Evolutionary conservation across 2,329 filamentous ascomycete species (phyloP), one percentile per base, ranked within the genome.

Genomic region (Dothistroma septosporum): DNA sequence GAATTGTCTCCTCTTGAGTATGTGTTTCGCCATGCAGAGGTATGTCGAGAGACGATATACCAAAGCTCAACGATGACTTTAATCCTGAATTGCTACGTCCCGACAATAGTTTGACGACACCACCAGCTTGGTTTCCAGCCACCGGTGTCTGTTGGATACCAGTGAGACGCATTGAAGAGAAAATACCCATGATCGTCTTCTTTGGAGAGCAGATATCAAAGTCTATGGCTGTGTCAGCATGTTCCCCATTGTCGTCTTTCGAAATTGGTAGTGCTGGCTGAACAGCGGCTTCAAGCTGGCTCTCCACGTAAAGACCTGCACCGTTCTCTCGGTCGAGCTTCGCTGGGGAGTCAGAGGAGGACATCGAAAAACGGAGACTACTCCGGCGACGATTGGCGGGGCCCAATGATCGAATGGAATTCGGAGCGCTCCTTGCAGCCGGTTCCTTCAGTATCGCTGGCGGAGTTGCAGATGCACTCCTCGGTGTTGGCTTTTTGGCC

Each of bases 361-460:
- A 62, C 24, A 63, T 66, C 1, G 66, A 66, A 41, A 63, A 70
- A 21, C 69, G 66, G 31, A 71, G 61, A 56, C 67, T 68, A 44
- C 66, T 70, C 57, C 66, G 58, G 5, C 67, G 61, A 32, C 46
- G 55, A 5, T 57, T 46, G 6, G n/a, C 53, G 11, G 60, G 55
- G 14, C 53, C 55, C 7, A 57, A 37, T 14, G 55, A 47, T 28
- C 61, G 53, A 6, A 50, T 21, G 8, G 49, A 48, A 28, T 55
- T 47, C 16, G 60, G 53, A 12, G 21, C 54, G 47, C 60, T 61
- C n/a, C 55, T 46, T 32, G 44, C 41, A 9, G 41, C 41, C 3
- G 41, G 14, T 16, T 8, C n/a, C 41, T 44, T 44, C 41, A n/a
- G 14, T 9, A 6, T 19, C 8, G 41, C 14, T 8, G n/a, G 14